Conservation (phyloP, 2,329 filamentous ascomycete genomes). For the Drechslera avenae region DNA sequence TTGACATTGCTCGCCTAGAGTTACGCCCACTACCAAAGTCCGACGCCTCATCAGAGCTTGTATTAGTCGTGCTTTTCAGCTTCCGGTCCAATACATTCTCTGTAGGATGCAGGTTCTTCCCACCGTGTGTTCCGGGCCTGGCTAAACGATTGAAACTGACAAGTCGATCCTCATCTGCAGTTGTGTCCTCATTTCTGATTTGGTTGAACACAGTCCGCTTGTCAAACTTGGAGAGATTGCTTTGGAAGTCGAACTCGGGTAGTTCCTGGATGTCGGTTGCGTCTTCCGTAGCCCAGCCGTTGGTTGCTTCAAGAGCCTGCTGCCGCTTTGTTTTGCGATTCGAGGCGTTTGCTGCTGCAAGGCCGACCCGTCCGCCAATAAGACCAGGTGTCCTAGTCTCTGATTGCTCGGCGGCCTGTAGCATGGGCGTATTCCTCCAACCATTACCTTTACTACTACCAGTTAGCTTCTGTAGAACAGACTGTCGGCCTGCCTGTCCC, state of each 20-base stretch:
- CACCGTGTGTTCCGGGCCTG: constrained; percentile 60
- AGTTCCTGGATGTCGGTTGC: constrained; percentile 92
- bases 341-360: constrained; percentile 45
- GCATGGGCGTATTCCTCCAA: constrained; percentile 70
- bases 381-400: constrained; percentile 43
- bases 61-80: constrained; percentile 43
- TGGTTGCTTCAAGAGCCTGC: constrained; percentile 63
- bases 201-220: constrained; percentile 91
- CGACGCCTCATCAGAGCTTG: constrained; percentile 45
- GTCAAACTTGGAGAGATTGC: constrained; percentile 90
- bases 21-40: constrained; percentile 48
- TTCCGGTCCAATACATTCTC: constrained; percentile 82
- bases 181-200: constrained; percentile 84
- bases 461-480: constrained; percentile 15
- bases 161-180: constrained; percentile 88
- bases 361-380: constrained; percentile 46
- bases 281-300: constrained; percentile 95
- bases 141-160: constrained; percentile 81
- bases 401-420: constrained; percentile 62
- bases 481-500: constrained; percentile 6
- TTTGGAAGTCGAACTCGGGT: constrained; percentile 92
- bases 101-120: constrained; percentile 88
- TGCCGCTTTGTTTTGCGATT: constrained; percentile 54
- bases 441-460: constrained; percentile 61
- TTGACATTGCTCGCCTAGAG: constrained; percentile 48